Conservation (phyloP, 2,329 filamentous ascomycete genomes). For the Colletotrichum sp. region DNA sequence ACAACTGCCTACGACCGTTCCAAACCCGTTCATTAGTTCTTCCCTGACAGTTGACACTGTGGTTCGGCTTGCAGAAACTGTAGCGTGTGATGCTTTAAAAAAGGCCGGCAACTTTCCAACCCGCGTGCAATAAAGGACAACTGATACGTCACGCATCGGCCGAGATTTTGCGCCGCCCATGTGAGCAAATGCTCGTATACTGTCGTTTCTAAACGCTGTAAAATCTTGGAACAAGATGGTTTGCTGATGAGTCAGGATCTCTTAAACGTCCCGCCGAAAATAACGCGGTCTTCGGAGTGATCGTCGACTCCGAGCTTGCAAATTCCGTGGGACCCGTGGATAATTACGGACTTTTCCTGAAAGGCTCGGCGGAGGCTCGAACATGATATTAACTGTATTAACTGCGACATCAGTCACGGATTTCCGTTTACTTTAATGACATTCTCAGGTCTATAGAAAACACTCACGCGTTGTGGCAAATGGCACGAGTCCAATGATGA, state of each 20-base stretch:
- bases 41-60: not conserved
- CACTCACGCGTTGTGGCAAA: not conserved
- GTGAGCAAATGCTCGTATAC: not conserved
- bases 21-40: not conserved
- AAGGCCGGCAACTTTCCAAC: not conserved
- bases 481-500: not conserved
- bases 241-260: not conserved
- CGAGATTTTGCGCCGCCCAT: not conserved
- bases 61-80: no score
- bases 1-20: not conserved
- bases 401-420: not conserved
- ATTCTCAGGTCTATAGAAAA: not conserved
- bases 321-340: not conserved
- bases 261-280: not conserved
- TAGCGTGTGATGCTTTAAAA: not conserved
- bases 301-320: not conserved
- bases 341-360: not conserved
- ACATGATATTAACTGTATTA: not conserved
- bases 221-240: not conserved
- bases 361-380: not conserved
- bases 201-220: not conserved
- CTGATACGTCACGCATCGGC: not conserved
- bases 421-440: accelerated
- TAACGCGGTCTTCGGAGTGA: not conserved
- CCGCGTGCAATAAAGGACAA: not conserved